These are phyloP conservation scores for Corymbia calophylla DNA, from an alignment of 441 rosid species.

Conservation along the genomic window DNA sequence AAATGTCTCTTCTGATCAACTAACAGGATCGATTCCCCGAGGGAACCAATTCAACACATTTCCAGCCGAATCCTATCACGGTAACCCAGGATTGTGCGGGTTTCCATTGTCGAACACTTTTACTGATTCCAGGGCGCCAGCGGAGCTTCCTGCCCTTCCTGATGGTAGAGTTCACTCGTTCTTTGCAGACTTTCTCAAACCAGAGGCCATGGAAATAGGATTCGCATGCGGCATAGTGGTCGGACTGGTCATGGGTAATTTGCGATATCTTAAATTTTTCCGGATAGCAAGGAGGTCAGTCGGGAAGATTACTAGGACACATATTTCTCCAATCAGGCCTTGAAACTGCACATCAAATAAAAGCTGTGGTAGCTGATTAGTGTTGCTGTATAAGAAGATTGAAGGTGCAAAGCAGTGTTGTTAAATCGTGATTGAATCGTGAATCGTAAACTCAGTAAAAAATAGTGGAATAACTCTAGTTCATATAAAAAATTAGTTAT, in stretches of 20 bases:
- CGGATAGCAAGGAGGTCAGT: not conserved
- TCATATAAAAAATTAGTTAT: accelerated
- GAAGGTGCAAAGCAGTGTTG: not conserved
- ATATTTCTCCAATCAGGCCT: not conserved
- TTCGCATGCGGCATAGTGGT: not conserved
- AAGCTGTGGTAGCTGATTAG: not conserved
- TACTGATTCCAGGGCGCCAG: not conserved
- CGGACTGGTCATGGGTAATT: not conserved
- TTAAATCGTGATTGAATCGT: not conserved
- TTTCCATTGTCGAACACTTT: not conserved
- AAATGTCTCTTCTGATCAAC: not conserved
- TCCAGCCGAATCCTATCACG: not conserved
- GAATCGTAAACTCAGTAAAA: not conserved
- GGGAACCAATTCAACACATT: not conserved
- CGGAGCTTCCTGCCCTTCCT: not conserved
- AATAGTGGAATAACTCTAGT: not conserved
- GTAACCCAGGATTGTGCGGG: not conserved
- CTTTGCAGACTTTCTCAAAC: not conserved
- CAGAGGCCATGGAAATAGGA: not conserved
- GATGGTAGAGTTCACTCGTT: not conserved
- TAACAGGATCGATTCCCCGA: not conserved
- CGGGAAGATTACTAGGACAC: not conserved
- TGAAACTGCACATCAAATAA: not conserved
- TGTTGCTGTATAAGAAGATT: not conserved
- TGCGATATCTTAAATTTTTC: not conserved